Base-by-base conservation (phyloP, 352 stramenopile species). In the Ochromonadaceae sp. region DNA sequence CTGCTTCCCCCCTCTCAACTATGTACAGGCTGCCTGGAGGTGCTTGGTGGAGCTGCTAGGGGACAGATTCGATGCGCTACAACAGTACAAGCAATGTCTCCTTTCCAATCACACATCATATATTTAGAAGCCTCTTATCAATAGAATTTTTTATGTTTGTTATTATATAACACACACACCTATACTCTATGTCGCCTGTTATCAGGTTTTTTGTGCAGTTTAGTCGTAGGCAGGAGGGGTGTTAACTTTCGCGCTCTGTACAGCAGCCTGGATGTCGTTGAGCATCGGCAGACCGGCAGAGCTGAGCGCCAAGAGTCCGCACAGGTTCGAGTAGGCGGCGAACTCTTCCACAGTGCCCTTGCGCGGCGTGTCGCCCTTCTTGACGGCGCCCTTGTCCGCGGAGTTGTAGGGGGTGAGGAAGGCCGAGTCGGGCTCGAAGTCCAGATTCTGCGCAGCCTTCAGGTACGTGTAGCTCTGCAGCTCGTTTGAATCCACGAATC, bases 381-480 rank as follows among this genome's bases (percentile, higher is more conserved):
- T 60, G 52, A 60, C 48, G 40, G 40, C 40, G 17, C 15, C 40
- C 7, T 57, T 55, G 2, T 10, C 14, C 15, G 22, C 40, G 3
- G 66, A 26, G 44, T 71, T 71, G 31, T 43, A 70, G 4, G 68
- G 60, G 2, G 66, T 71, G 17, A 71, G 44, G 17, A 28, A n/a
- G 20, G 68, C 62, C 15, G 46, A 39, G 17, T 65, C 25, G 30
- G 68, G 34, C 22, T 70, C 65, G 32, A 71, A 67, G 38, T 75
- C 70, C 14, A 75, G 44, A 46, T 75, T 75, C 14, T 20, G 32
- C 0, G 47, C 31, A 12, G 63, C 44, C n/a, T 55, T 68, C 0
- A 67, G 17, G 46, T 75, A 72, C n/a, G 65, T 73, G 60, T 75
- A 75, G 0, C 32, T 42, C 14, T 40, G 20, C 38, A 69, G 30